Evolutionary conservation across 805 yeast genomes (phyloP).

Genomic region (Kazachstania viticola): DNA sequence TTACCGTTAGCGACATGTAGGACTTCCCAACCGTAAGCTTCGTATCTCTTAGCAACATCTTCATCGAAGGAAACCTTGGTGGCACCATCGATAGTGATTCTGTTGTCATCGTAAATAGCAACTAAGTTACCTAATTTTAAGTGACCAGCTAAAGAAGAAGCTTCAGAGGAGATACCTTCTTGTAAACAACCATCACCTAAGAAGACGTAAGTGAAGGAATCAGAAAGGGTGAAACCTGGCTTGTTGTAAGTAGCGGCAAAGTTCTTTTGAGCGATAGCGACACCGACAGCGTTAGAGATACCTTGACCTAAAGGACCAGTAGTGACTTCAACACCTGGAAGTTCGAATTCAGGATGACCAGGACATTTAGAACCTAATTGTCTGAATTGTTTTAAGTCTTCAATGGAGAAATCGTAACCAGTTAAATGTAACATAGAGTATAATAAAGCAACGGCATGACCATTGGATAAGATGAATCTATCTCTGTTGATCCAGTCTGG

Average conservation of each 20-base stretch:
- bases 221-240: slow-evolving; percentile 56
- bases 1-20: slow-evolving; percentile 70
- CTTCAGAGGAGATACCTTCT: slow-evolving; percentile 97
- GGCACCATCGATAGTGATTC: slow-evolving; percentile 92
- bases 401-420: slow-evolving; percentile 66
- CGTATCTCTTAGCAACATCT: slow-evolving; percentile 75
- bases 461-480: slow-evolving; percentile 89
- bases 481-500: slow-evolving; percentile 92
- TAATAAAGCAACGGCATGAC: slow-evolving; percentile 89
- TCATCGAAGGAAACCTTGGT: slow-evolving; percentile 87
- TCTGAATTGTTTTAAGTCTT: slow-evolving; percentile 85
- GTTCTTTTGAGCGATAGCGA: slow-evolving; percentile 89
- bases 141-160: slow-evolving; percentile 92
- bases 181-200: slow-evolving; percentile 96
- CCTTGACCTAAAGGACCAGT: slow-evolving; percentile 99
- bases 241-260: slow-evolving; percentile 88
- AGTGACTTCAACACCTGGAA: slow-evolving; percentile 92
- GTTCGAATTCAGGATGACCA: slow-evolving; percentile 92
- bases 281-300: slow-evolving; percentile 89
- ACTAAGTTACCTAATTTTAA: slow-evolving; percentile 85
- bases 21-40: slow-evolving; percentile 92
- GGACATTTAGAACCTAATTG: slow-evolving; percentile 87
- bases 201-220: slow-evolving; percentile 66
- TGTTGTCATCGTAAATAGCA: slow-evolving; percentile 94
- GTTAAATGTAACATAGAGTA: slow-evolving; percentile 76